These are phyloP conservation scores for Talaromyces sp. DNA, from an alignment of 2,329 filamentous ascomycete genomes.

Conservation along the genomic window DNA sequence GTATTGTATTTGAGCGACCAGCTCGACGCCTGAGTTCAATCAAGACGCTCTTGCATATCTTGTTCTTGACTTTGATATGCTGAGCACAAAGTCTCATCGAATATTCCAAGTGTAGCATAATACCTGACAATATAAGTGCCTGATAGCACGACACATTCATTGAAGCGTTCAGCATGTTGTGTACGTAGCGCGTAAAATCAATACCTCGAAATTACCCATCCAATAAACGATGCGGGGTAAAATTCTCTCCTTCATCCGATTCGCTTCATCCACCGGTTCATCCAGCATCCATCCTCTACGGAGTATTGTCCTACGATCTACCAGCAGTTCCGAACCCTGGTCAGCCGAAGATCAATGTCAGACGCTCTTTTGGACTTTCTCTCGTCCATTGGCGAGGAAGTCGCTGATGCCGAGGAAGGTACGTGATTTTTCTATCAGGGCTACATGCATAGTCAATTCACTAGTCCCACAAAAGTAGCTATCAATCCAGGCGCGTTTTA, in stretches of 20 bases:
- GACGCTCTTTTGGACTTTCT: slow-evolving; percentile 35
- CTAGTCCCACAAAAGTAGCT: too few species aligned
- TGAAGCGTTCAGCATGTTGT: too few species aligned
- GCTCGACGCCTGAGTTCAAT: too few species aligned
- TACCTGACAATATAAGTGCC: too few species aligned
- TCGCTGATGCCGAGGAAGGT: slow-evolving; percentile 62
- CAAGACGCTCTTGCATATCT: too few species aligned
- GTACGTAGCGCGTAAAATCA: too few species aligned
- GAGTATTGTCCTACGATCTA: too few species aligned
- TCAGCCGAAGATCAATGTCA: background rate
- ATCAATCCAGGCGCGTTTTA: background rate
- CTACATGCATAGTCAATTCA: too few species aligned
- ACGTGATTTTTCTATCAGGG: slow-evolving; percentile 18
- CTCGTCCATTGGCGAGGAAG: slow-evolving; percentile 47
- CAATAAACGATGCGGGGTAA: background rate
- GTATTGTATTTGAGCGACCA: background rate
- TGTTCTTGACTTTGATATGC: too few species aligned
- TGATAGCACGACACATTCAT: too few species aligned
- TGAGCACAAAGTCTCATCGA: too few species aligned
- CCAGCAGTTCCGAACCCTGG: background rate
- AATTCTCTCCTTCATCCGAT: background rate
- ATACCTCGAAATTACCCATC: background rate
- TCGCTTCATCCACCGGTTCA: background rate
- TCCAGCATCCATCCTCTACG: background rate
- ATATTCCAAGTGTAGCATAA: too few species aligned